Conservation (phyloP, 2,329 filamentous ascomycete species). For the Verticillium dahliae region DNA sequence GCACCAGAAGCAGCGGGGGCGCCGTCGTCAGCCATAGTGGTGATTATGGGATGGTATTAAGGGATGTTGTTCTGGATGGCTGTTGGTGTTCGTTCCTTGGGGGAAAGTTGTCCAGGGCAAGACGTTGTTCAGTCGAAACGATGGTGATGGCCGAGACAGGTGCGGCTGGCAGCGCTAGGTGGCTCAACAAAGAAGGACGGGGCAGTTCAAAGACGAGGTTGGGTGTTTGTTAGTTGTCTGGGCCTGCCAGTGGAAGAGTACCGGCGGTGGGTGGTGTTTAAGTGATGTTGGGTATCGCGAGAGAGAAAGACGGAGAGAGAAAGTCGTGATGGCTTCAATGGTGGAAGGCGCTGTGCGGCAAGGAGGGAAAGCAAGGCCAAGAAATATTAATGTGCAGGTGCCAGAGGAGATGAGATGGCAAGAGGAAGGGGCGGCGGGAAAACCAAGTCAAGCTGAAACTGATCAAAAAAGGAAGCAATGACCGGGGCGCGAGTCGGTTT, state of each 20-base stretch:
- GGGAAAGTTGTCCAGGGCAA: neutral
- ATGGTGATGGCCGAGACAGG: neutral
- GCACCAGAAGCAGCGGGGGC: neutral
- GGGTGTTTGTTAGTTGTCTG: neutral
- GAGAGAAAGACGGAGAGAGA: too few species aligned
- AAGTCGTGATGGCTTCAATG: neutral
- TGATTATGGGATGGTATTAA: neutral
- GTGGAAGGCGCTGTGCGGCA: neutral
- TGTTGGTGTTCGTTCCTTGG: neutral
- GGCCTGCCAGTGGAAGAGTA: neutral
- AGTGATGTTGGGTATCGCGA: neutral
- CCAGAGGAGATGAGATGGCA: neutral
- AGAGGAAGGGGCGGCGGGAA: neutral
- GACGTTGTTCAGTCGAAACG: neutral
- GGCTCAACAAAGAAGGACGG: neutral
- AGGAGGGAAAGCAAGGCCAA: constrained; percentile 1
- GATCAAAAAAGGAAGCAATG: neutral
- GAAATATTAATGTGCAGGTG: neutral
- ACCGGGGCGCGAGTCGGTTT: neutral
- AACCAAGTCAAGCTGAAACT: neutral
- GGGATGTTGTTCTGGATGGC: neutral
- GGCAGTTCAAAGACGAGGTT: neutral
- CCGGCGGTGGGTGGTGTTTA: neutral
- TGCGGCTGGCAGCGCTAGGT: neutral
- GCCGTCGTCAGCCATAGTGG: neutral